Evolutionary conservation across 2,329 filamentous ascomycete genomes (phyloP).

Genomic region (Aspergillus novofumigatus): DNA sequence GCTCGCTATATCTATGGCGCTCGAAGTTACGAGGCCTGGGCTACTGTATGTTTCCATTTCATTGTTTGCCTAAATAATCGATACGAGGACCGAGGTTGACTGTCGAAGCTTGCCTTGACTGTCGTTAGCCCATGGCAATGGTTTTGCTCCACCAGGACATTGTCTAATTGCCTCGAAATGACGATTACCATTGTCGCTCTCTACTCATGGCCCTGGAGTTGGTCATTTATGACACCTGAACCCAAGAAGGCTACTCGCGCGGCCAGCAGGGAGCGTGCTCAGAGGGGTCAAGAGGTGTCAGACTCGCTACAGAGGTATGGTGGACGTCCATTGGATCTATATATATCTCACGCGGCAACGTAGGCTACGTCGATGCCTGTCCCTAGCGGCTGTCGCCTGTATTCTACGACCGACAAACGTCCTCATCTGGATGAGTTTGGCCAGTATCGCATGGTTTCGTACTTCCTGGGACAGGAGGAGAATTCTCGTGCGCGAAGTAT

Average conservation of each 20-base stretch:
- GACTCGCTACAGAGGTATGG: conserved; percentile 24
- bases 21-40: conserved; percentile 60
- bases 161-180: conserved; percentile 93
- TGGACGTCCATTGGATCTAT: conserved; percentile 3
- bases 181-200: conserved; percentile 77
- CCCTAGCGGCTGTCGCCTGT: conserved; percentile 75
- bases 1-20: conserved; percentile 67
- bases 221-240: conserved; percentile 48
- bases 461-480: conserved; percentile 41
- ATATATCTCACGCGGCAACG: conserved; percentile 2
- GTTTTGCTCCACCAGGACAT: conserved; percentile 88
- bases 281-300: conserved; percentile 4
- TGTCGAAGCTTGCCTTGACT: conserved; percentile 62
- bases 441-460: conserved; percentile 50
- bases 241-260: conserved; percentile 3
- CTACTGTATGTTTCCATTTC: conserved; percentile 55
- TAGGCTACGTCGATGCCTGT: conserved; percentile 61
- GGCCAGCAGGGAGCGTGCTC: conserved; percentile 6
- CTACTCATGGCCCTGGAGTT: conserved; percentile 80
- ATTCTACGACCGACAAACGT: conserved; percentile 85
- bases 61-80: neutral
- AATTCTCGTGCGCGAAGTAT: conserved; percentile 58
- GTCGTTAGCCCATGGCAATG: conserved; percentile 87
- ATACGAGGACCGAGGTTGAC: conserved; percentile 14
- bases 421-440: conserved; percentile 74